A percentile compares a stretch with the other conserved stretches of the same genome.
Evolutionary conservation across 2,329 filamentous ascomycete genomes (phyloP).

Genomic region (Cytospora chrysosperma): DNA sequence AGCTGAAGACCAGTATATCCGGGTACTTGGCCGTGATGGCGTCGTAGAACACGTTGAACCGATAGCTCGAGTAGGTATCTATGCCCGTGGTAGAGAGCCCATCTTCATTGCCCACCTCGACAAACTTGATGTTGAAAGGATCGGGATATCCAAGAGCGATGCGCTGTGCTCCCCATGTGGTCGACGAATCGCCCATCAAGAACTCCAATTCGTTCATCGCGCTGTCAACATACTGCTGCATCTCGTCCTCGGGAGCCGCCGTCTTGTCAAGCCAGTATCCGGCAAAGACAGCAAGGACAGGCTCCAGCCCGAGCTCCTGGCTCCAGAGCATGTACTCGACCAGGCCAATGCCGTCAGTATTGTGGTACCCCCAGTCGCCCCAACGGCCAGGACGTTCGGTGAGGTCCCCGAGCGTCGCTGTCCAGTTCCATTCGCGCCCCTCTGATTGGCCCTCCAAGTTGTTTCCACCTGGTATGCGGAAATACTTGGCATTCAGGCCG

Average conservation of each 20-base stretch:
- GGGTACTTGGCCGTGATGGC: constrained; percentile 26
- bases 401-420: constrained; percentile 41
- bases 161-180: constrained; percentile 46
- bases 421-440: constrained; percentile 29
- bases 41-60: constrained; percentile 47
- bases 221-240: constrained; percentile 47
- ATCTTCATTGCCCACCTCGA: constrained; percentile 57
- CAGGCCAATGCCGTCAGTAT: constrained; percentile 50
- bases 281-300: constrained; percentile 45
- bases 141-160: constrained; percentile 48
- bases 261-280: constrained; percentile 44
- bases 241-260: constrained; percentile 40
- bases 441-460: constrained; percentile 19
- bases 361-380: constrained; percentile 42
- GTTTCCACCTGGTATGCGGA: constrained; percentile 24
- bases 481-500: constrained; percentile 20
- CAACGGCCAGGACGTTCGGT: constrained; percentile 35
- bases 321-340: constrained; percentile 46
- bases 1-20: constrained; percentile 21
- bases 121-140: constrained; percentile 49
- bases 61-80: constrained; percentile 35
- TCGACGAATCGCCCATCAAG: constrained; percentile 44
- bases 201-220: constrained; percentile 54
- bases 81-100: constrained; percentile 40
- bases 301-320: constrained; percentile 19